Conservation (phyloP, 2,329 filamentous ascomycete genomes). For the Scleromitrula shiraiana region DNA sequence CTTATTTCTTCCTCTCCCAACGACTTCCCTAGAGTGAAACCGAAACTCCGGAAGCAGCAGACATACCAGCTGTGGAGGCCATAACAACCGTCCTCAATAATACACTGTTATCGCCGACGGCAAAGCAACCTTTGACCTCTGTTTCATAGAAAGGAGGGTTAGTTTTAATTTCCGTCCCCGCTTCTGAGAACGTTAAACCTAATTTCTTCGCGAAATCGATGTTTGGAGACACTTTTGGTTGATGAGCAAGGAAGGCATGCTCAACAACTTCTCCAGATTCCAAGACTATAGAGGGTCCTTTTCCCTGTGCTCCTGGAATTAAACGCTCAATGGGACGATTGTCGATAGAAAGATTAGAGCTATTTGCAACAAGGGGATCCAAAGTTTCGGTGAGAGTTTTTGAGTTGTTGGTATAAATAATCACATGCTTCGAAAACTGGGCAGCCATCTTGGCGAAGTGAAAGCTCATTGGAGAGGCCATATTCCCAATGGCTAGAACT, state of each 20-base stretch:
- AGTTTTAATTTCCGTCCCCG: slow-evolving; percentile 6
- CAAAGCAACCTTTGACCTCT: slow-evolving; percentile 6
- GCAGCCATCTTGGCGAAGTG: not conserved
- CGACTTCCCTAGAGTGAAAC: not conserved
- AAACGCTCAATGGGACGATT: not conserved
- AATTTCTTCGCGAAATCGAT: not conserved
- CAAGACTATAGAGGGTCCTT: not conserved
- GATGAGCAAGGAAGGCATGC: not conserved
- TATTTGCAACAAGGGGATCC: not conserved
- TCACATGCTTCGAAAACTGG: not conserved
- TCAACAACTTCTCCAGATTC: not conserved
- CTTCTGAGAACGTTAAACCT: not conserved
- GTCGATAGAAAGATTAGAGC: not conserved
- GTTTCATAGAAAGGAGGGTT: slow-evolving; percentile 7
- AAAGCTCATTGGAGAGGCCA: not conserved
- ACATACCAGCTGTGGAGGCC: not conserved
- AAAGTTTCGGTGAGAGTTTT: not conserved
- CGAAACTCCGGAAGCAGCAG: not conserved
- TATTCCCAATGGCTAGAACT: not conserved
- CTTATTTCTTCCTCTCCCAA: not conserved
- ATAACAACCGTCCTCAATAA: not conserved
- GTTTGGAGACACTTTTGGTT: not conserved
- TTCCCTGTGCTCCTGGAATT: not conserved
- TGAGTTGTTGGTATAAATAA: not conserved
- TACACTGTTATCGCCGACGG: not conserved